These are phyloP conservation scores for Cladorrhinum sp. DNA, from an alignment of 2,329 filamentous ascomycete species.

Conservation along the genomic window DNA sequence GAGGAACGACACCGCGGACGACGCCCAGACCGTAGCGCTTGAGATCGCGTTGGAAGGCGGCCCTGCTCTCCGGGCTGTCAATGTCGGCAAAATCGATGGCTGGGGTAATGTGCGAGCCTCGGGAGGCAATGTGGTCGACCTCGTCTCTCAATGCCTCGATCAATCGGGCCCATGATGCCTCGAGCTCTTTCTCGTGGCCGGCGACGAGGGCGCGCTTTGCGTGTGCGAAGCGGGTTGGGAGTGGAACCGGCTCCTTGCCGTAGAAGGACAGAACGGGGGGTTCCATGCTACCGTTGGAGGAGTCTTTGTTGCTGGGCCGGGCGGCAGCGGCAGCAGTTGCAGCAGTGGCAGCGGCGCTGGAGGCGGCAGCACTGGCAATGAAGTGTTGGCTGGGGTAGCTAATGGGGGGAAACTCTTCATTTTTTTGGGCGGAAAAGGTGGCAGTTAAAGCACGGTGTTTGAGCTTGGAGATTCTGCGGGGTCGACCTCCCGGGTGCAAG, in stretches of 20 bases:
- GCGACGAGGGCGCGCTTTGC: conserved; percentile 54
- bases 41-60: conserved; percentile 55
- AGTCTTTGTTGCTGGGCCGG: background rate
- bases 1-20: conserved; percentile 61
- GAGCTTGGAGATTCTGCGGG: conserved; percentile 31
- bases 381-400: background rate
- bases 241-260: conserved; percentile 54
- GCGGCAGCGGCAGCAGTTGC: background rate
- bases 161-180: conserved; percentile 54
- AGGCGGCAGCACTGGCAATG: conserved; percentile 1
- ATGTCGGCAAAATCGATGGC: conserved; percentile 54
- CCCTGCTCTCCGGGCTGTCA: conserved; percentile 44
- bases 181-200: conserved; percentile 53
- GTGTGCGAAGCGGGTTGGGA: conserved; percentile 56
- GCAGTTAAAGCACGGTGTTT: conserved; percentile 28
- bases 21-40: conserved; percentile 63
- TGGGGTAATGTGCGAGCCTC: conserved; percentile 53
- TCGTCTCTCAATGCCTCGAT: conserved; percentile 50
- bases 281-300: conserved; percentile 37
- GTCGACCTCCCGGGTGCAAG: conserved; percentile 21
- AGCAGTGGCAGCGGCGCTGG: background rate
- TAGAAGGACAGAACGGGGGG: conserved; percentile 55
- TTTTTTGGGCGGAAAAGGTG: conserved; percentile 19
- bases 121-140: conserved; percentile 49
- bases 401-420: conserved; percentile 7